Percentiles rank a stretch among this genome's conserved stretches.
Evolutionary conservation across 768 basidiomycete genomes (phyloP).

Genomic region (Rhizopogon roseolus): DNA sequence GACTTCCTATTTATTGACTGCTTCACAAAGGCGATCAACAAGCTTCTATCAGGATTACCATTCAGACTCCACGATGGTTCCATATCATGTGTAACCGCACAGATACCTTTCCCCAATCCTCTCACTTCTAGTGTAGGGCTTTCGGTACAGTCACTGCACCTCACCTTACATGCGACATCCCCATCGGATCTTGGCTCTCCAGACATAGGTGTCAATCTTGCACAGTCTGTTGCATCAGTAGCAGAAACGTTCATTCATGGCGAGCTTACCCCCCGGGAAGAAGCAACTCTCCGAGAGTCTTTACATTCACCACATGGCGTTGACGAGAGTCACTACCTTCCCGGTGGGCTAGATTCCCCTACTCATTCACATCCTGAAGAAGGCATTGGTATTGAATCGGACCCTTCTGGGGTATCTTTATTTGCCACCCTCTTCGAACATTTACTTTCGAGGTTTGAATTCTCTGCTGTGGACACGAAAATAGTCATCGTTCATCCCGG

Average conservation of each 20-base stretch:
- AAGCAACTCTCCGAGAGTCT: constrained; percentile 64
- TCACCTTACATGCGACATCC: constrained; percentile 50
- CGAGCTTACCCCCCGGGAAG: constrained; percentile 71
- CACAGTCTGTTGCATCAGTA: constrained; percentile 77
- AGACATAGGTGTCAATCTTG: constrained; percentile 38
- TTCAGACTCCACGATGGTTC: constrained; percentile 65
- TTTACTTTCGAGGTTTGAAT: constrained; percentile 73
- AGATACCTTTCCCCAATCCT: constrained; percentile 84
- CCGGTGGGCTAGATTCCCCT: constrained; percentile 66
- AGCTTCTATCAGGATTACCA: constrained; percentile 59
- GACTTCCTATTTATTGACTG: constrained; percentile 11
- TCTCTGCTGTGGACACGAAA: constrained; percentile 63
- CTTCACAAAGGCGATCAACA: constrained; percentile 68
- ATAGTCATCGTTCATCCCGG: constrained; percentile 66
- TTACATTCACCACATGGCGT: constrained; percentile 39
- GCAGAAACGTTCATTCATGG: constrained; percentile 86
- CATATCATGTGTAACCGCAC: constrained; percentile 69
- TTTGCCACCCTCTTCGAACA: constrained; percentile 79
- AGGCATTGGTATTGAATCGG: constrained; percentile 35
- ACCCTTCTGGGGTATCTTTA: constrained; percentile 74
- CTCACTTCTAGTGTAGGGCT: constrained; percentile 69
- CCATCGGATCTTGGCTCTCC: constrained; percentile 7
- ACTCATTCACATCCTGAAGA: constrained; percentile 21
- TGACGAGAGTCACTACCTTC: constrained; percentile 44
- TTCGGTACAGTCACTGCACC: constrained; percentile 61